Conservation (phyloP, 257 asterid species). For the Capsicum rhomboideum region DNA sequence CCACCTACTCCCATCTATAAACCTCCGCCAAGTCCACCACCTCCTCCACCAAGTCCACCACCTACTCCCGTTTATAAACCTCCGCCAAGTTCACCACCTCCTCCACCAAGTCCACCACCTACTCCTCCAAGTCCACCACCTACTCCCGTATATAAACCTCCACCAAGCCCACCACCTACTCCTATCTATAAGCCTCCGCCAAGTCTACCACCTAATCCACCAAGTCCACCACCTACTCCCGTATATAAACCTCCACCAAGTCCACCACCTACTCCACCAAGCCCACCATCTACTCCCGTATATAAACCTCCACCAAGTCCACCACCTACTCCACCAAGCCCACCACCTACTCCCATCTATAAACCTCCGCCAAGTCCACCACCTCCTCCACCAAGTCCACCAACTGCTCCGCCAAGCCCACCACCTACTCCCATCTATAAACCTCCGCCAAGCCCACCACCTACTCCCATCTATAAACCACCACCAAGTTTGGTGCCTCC, state of each 20-base stretch:
- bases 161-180: background rate
- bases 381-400: background rate
- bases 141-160: background rate
- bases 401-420: too few species aligned
- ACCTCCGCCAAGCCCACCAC: background rate
- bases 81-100: background rate
- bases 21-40: background rate
- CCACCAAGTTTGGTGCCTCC: too few species aligned
- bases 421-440: background rate
- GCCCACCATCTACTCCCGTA: background rate
- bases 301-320: background rate
- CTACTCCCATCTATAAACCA: background rate
- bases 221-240: background rate
- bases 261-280: background rate
- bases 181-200: background rate
- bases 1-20: background rate
- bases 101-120: background rate
- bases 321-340: background rate
- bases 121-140: too few species aligned
- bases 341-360: background rate
- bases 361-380: background rate
- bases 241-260: background rate
- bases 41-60: background rate
- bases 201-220: too few species aligned
- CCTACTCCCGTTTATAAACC: background rate